A percentile compares a stretch with the other conserved stretches of the same genome.
Conservation (phyloP, 2,329 filamentous ascomycete species). For the Fusarium incarnatum region DNA sequence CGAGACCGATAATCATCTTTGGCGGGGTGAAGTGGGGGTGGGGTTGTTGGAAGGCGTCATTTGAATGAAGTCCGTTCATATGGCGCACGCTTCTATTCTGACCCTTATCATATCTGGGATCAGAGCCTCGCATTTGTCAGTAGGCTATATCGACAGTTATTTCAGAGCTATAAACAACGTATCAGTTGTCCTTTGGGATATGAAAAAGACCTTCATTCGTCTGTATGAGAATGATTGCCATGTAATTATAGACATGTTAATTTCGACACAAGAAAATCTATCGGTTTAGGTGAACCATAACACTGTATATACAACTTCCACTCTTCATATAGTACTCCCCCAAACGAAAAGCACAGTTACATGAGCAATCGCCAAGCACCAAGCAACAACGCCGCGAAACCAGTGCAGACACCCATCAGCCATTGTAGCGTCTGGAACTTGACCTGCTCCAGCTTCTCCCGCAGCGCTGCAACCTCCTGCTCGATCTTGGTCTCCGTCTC, state of each 20-base stretch:
- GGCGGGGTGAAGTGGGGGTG: conserved; percentile 32
- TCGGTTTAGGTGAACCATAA: conserved; percentile 34
- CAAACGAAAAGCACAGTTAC: conserved; percentile 52
- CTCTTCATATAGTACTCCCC: neutral
- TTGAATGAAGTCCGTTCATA: neutral
- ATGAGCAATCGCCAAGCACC: conserved; percentile 78
- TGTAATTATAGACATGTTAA: conserved; percentile 1
- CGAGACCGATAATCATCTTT: neutral
- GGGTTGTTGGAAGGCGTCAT: conserved; percentile 23
- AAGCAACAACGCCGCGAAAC: conserved; percentile 73
- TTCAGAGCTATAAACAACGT: neutral
- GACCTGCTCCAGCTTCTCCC: conserved; percentile 94
- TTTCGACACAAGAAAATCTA: conserved; percentile 41
- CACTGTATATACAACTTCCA: conserved; percentile 17
- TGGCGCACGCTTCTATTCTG: neutral
- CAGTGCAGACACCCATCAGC: conserved; percentile 87
- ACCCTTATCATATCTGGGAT: neutral
- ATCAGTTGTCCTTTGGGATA: neutral
- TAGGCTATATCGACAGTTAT: neutral
- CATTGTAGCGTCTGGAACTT: conserved; percentile 99
- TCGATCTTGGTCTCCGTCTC: conserved; percentile 99
- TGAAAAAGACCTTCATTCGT: neutral
- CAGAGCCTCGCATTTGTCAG: neutral
- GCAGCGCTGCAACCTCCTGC: conserved; percentile 90
- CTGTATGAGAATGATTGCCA: neutral